Base-by-base conservation (phyloP, 352 stramenopile genomes). In the Globisporangium barbulae region DNA sequence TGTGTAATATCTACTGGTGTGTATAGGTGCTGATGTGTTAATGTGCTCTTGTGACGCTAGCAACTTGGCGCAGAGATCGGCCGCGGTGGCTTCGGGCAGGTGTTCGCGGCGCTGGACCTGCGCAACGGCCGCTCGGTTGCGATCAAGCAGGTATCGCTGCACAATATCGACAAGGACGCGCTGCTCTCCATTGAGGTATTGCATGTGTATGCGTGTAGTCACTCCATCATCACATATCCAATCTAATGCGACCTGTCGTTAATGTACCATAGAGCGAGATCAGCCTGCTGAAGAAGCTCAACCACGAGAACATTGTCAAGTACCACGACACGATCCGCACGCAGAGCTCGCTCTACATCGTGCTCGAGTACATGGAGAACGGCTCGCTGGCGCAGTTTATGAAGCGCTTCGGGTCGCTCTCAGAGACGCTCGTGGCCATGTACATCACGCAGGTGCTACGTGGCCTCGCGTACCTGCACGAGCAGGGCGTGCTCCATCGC, bases 251-350 rank as follows among this genome's bases (percentile, higher is more conserved):
- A 21, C 21, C n/a, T 42, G 0, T 13, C 28, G 10, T 37, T 12
- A 3, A 17, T 41, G 35, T 13, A 12, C 13, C 8, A 5, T 33
- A 96, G 76, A 88, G 74, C 64, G 93, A 98, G 74, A 96, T 98
- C 65, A 93, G 88, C 61, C 72, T 98, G 58, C 78, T 98, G 48
- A 85, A 89, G 59, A 97, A 97, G 70, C 75, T 98, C 19, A 93
- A 98, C 45, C 94, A 98, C 63, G 85, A 93, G 53, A 98, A 98
- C 72, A 98, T 98, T 48, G 94, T 98, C 67, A 97, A 97, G 76
- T 98, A 98, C 74, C 87, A 96, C 67, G 93, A 98, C 75, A 97
- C 90, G 30, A 97, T 98, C 74, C 88, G 90, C 70, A 93, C 85
- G 48, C 79, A 91, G 52, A 75, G 78, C 33, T 88, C 72, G 22